Conservation (phyloP, 2,329 filamentous ascomycete genomes). For the Annulohypoxylon truncatum region DNA sequence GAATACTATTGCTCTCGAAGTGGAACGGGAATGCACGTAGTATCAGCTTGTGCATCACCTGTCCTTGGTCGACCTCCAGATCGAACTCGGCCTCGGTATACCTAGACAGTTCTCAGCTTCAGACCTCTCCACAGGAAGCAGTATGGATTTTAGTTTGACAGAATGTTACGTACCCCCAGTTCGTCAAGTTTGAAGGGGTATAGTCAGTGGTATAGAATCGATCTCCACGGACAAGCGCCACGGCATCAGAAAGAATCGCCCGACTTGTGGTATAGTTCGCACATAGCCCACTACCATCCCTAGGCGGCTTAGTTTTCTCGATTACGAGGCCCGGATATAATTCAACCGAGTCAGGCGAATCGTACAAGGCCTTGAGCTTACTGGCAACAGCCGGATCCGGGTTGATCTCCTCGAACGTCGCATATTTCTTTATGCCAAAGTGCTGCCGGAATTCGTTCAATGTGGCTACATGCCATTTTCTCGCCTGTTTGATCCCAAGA, state of each 20-base stretch:
- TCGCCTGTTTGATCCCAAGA: conserved; percentile 59
- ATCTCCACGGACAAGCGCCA: conserved; percentile 71
- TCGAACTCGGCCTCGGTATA: conserved; percentile 66
- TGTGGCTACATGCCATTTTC: conserved; percentile 63
- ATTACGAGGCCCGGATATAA: conserved; percentile 68
- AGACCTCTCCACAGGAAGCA: background rate
- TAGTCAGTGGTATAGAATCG: conserved; percentile 73
- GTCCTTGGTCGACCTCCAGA: conserved; percentile 69
- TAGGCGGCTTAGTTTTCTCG: conserved; percentile 65
- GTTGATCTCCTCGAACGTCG: conserved; percentile 64
- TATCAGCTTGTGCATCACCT: conserved; percentile 74
- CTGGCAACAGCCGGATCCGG: conserved; percentile 59
- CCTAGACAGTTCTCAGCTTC: conserved; percentile 17
- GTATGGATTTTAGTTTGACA: conserved; percentile 48
- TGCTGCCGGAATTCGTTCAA: conserved; percentile 64
- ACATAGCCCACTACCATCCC: conserved; percentile 62
- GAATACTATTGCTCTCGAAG: conserved; percentile 71
- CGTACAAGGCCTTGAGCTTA: conserved; percentile 59
- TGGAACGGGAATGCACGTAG: conserved; percentile 72
- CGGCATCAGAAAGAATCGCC: conserved; percentile 71
- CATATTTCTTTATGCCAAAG: conserved; percentile 62
- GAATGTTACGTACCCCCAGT: conserved; percentile 63
- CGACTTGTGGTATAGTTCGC: conserved; percentile 60
- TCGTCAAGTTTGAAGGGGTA: conserved; percentile 70
- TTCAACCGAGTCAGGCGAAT: conserved; percentile 64